Percentiles rank a stretch among this genome's conserved stretches.
Evolutionary conservation across 1,284 basidiomycete genomes (phyloP).

Genomic region (Violaceomyces palustris): DNA sequence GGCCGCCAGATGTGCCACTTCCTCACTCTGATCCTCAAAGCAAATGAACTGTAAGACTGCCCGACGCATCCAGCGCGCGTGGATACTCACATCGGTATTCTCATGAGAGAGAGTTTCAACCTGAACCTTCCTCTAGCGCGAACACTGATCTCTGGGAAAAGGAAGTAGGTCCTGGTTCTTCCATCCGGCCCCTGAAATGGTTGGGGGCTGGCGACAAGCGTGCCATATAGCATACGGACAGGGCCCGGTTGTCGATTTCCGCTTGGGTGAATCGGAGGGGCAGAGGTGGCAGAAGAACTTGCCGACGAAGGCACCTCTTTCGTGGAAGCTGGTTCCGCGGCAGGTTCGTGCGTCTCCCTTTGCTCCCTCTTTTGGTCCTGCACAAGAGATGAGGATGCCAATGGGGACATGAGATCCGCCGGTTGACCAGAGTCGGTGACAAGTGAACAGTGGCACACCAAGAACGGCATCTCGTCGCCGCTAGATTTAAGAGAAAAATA

Average conservation of each 20-base stretch:
- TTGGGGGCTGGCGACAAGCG: conserved; percentile 22
- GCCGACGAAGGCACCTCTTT: background rate
- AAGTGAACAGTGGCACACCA: conserved; percentile 34
- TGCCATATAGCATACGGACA: conserved; percentile 35
- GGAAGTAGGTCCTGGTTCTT: conserved; percentile 10
- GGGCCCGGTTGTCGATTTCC: conserved; percentile 1
- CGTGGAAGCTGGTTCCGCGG: background rate
- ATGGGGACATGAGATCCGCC: conserved; percentile 17
- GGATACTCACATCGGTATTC: conserved; percentile 20
- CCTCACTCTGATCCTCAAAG: background rate
- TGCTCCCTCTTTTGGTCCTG: background rate
- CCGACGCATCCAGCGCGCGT: background rate
- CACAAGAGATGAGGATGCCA: conserved; percentile 1
- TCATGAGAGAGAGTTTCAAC: conserved; percentile 22
- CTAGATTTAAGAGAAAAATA: background rate
- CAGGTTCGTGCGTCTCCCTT: background rate
- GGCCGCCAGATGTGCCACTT: background rate
- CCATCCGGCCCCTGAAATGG: conserved; percentile 4
- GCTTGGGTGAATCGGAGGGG: background rate
- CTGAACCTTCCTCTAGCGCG: conserved; percentile 25
- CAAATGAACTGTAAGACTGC: background rate
- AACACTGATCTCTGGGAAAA: conserved; percentile 40
- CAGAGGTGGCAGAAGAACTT: background rate
- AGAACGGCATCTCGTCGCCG: conserved; percentile 19
- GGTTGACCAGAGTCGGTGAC: conserved; percentile 10